These are phyloP conservation scores for Phanerochaete carnosa DNA, from an alignment of 768 basidiomycete genomes.

Conservation along the genomic window DNA sequence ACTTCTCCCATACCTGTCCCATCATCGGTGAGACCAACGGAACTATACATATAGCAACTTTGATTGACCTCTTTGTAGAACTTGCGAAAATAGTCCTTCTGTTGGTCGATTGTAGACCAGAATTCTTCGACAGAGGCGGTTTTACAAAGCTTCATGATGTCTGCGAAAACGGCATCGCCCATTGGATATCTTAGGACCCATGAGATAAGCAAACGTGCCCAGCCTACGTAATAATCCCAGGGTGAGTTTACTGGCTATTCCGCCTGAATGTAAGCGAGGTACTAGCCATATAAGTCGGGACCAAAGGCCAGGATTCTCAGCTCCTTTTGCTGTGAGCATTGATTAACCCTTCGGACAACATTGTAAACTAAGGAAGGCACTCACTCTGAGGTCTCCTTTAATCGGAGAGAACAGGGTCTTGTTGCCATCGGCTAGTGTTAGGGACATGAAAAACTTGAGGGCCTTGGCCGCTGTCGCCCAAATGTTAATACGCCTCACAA, in stretches of 20 bases:
- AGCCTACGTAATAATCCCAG: slow-evolving; percentile 18
- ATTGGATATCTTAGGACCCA: slow-evolving; percentile 42
- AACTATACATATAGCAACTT: slow-evolving; percentile 17
- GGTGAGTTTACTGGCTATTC: too few species aligned
- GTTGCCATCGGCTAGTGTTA: slow-evolving; percentile 75
- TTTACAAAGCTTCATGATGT: slow-evolving; percentile 36
- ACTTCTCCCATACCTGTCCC: slow-evolving; percentile 65
- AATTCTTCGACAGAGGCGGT: slow-evolving; percentile 50
- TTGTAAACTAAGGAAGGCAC: not conserved
- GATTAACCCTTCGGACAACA: not conserved
- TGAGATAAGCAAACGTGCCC: slow-evolving; percentile 41
- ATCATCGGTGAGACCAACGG: not conserved
- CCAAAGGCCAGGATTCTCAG: slow-evolving; percentile 6
- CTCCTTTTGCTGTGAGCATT: slow-evolving; percentile 9
- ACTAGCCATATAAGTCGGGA: slow-evolving; percentile 11
- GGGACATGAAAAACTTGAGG: slow-evolving; percentile 59
- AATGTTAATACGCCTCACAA: not conserved
- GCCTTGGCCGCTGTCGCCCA: slow-evolving; percentile 38
- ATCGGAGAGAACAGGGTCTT: slow-evolving; percentile 61
- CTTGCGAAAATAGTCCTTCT: slow-evolving; percentile 41
- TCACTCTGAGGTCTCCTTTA: slow-evolving; percentile 64
- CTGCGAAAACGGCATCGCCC: slow-evolving; percentile 46
- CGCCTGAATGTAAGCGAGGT: not conserved
- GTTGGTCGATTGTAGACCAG: slow-evolving; percentile 37
- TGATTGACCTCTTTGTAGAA: slow-evolving; percentile 55